Percentiles rank a stretch among this genome's conserved stretches.
Conservation (phyloP, 2,329 filamentous ascomycete genomes). For the Claviceps sp. region DNA sequence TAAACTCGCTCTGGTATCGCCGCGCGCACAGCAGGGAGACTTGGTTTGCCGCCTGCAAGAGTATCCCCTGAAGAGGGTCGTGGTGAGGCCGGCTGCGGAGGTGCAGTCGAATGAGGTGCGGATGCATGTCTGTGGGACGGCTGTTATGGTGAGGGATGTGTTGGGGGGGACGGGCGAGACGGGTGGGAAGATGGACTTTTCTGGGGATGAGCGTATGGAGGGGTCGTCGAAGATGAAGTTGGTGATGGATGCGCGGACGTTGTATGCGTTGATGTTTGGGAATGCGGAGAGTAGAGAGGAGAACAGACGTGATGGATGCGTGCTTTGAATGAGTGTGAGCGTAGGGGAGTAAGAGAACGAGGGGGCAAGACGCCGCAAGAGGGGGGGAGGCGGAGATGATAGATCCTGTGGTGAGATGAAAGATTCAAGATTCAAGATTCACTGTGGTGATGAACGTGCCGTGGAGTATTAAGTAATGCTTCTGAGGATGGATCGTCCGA, state of each 20-base stretch:
- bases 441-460: too few species aligned
- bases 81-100: conserved; percentile 5
- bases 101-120: conserved; percentile 2
- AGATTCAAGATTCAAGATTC: too few species aligned
- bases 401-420: too few species aligned
- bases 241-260: conserved; percentile 5
- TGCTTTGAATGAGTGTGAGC: too few species aligned
- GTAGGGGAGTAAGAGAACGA: background rate
- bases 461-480: too few species aligned
- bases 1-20: conserved; percentile 7
- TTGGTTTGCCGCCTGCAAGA: conserved; percentile 5
- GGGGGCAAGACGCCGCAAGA: background rate
- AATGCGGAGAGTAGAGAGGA: background rate
- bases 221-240: background rate
- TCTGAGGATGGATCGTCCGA: too few species aligned
- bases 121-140: conserved; percentile 7
- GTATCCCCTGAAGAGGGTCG: conserved; percentile 6
- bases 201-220: background rate
- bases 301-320: too few species aligned
- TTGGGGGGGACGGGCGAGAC: background rate
- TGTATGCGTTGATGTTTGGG: conserved; percentile 7
- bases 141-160: conserved; percentile 5
- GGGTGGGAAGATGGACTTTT: background rate
- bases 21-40: conserved; percentile 6
- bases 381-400: too few species aligned